Base-by-base conservation (phyloP, 352 stramenopile species). In the Phytophthora pini region DNA sequence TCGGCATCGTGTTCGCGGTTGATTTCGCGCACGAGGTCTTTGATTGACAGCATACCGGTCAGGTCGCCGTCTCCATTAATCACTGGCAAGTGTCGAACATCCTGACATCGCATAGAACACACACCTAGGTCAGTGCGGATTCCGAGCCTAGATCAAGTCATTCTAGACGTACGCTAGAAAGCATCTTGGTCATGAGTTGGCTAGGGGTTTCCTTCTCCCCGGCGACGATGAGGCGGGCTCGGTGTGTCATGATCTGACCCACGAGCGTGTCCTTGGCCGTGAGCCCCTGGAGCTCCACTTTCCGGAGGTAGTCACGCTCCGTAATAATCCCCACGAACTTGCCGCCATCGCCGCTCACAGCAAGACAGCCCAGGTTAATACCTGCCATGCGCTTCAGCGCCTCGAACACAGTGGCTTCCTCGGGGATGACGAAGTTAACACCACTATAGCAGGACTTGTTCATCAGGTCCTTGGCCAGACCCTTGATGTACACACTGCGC, bases 261-360 rank as follows among this genome's bases (percentile, higher is more conserved):
- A 98, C 84, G 22, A 77, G 77, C 11, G 91, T 97, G 24, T 76
- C 75, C 54, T 94, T 92, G 41, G 84, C 88, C 12, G 88, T 97
- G 53, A 96, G 88, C 8, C 85, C 90, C 52, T 98, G 89, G 40
- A 99, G 78, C 64, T 97, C 96, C 48, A 99, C 93, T 65, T 99
- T 99, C 68, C 91, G 93, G 47, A 99, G 84, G 79, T 98, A 98
- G 71, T 99, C 96, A 61, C 96, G 90, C 82, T 99, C 96, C 47
- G 83, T 97, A 32, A 99, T 78, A 20, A 99, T 78, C 39, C 93
- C 93, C 3, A 90, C 88, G 55, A 98, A 95, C 72, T 97, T 95
- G 54, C 89, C 92, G 48, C 89, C 75, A 8, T 77, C 77, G 67
- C 96, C 88, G 43, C 88, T 95, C 38, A 97, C 94, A 0, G 97